Evolutionary conservation across 306 rosid genomes (phyloP).

Genomic region (Dicorynia guianensis): DNA sequence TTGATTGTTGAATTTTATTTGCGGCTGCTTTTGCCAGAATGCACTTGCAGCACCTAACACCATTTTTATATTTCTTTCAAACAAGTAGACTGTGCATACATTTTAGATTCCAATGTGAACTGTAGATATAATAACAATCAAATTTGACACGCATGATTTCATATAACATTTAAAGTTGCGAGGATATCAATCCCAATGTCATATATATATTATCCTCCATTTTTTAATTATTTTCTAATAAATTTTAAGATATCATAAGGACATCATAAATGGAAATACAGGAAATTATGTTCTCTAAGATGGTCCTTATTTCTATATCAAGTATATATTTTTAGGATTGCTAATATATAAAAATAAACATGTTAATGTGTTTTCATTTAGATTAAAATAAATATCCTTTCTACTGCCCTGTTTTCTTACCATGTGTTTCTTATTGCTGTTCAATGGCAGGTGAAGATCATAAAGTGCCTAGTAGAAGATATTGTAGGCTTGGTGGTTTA

Average conservation of each 20-base stretch:
- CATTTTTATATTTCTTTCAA: not conserved
- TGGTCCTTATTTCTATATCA: not conserved
- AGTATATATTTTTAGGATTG: not conserved
- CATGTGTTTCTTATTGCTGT: constrained; percentile 17
- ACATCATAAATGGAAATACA: not conserved
- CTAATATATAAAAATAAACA: not conserved
- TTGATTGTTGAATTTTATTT: constrained; percentile 3
- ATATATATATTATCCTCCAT: no score
- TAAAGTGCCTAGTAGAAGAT: constrained; percentile 80
- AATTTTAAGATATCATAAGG: not conserved
- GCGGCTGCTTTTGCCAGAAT: not conserved
- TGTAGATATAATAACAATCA: not conserved
- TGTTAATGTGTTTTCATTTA: not conserved
- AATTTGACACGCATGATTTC: not conserved
- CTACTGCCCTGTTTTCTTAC: not conserved
- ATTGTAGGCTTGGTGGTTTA: constrained; percentile 79
- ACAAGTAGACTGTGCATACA: not conserved
- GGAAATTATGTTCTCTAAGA: not conserved
- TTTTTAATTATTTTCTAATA: not conserved
- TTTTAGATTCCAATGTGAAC: not conserved
- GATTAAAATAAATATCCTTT: not conserved
- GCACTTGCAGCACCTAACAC: not conserved
- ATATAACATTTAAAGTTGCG: not conserved
- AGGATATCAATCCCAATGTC: not conserved
- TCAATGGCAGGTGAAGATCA: constrained; percentile 74